Base-by-base conservation (phyloP, 1,139 yeast species). In the Hansenula anomala region DNA sequence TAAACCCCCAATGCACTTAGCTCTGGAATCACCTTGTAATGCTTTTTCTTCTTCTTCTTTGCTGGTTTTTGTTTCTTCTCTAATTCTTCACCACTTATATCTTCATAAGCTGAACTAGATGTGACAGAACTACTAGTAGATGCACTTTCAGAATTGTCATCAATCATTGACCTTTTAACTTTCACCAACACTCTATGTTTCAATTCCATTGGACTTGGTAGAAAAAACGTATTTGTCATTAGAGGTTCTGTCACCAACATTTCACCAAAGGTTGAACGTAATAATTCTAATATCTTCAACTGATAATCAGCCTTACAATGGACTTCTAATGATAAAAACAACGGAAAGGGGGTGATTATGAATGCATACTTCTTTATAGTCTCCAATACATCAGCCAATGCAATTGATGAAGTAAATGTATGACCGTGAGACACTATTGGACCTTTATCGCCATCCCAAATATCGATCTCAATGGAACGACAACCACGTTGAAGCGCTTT, bases 351-450 rank as follows among this genome's bases (percentile, higher is more conserved):
- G 0, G 96, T 76, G 0, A 88, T 67, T 16, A 85, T 78, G 59
- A 94, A 94, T 0, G 96, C 95, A 61, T 87, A 88, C 56, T 87
- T 83, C 47, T 81, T 74, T 12, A 92, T 76, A 0, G 89, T 76
- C 34, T 72, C 75, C 13, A 89, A 62, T 2, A 90, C 97, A 48
- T 82, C 80, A 16, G 66, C 60, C 36, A 92, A 72, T 1, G 80
- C 75, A 19, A 92, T 77, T 0, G 89, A 74, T 0, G 83, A 69
- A 0, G 97, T 88, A 44, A 92, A 76, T 1, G 95, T 75, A 38
- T 81, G 66, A 0, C 98, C 98, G 61, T 94, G 99, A 28, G 85
- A 83, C 0, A 94, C 97, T 0, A 87, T 75, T 0, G 98, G 98
- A 4, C 82, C 88, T n/a, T 53, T 51, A 20, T 69, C 71, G 10